phyloP scores from a whole-genome alignment of 257 asterid genomes.

The Cordia subcordata region DNA sequence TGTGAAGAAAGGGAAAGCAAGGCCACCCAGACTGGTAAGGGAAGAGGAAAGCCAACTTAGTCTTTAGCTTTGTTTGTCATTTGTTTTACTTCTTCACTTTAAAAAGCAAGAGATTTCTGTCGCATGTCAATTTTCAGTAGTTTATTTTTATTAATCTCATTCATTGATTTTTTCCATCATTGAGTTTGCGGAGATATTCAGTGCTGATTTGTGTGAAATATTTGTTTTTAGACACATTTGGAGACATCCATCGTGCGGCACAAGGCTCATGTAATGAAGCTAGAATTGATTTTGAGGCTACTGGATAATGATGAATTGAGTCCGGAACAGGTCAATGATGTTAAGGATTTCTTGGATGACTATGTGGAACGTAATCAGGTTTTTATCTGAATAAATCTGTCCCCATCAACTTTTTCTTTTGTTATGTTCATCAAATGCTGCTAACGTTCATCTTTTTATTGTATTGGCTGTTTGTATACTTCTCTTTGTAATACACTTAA shows the following conservation, averaged over 20 bases:
- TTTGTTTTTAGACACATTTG: slow-evolving; percentile 64
- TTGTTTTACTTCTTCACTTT: background rate
- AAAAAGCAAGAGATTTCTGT: slow-evolving; percentile 6
- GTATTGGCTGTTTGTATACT: background rate
- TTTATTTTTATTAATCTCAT: background rate
- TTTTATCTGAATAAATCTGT: background rate
- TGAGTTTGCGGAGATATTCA: no score
- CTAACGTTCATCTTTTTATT: background rate
- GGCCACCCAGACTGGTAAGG: slow-evolving; percentile 94
- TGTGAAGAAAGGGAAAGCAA: slow-evolving; percentile 91
- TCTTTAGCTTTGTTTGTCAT: slow-evolving; percentile 9
- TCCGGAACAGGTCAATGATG: slow-evolving; percentile 98
- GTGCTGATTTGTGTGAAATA: background rate
- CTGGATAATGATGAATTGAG: slow-evolving; percentile 97
- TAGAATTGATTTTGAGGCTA: slow-evolving; percentile 88
- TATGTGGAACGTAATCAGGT: slow-evolving; percentile 99
- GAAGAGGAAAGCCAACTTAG: slow-evolving; percentile 13
- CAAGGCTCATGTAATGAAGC: slow-evolving; percentile 98
- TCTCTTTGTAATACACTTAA: slow-evolving; percentile 10
- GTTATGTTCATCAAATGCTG: background rate
- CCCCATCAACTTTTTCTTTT: background rate
- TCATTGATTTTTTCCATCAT: background rate
- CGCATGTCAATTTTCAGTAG: background rate
- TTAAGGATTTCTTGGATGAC: slow-evolving; percentile 96
- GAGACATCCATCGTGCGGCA: slow-evolving; percentile 92